These are phyloP conservation scores for Withania somnifera DNA, from an alignment of 305 asterid genomes.

Conservation along the genomic window DNA sequence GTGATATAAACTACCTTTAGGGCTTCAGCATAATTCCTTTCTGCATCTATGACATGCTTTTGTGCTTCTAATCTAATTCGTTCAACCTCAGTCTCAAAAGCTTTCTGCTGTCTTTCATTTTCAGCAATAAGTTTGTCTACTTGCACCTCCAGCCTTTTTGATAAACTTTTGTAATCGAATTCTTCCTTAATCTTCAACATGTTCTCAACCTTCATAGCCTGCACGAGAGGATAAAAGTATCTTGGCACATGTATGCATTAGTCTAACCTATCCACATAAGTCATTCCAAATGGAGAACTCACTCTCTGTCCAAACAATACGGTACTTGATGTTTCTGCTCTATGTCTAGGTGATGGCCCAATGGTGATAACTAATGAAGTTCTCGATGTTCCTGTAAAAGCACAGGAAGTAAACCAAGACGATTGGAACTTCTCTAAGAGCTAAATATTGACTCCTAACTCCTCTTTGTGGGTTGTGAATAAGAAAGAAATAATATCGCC, in stretches of 20 bases:
- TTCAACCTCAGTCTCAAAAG: slow-evolving; percentile 74
- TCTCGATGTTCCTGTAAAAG: slow-evolving; percentile 86
- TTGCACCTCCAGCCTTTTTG: slow-evolving; percentile 82
- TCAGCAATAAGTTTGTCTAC: slow-evolving; percentile 80
- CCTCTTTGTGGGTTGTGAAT: not conserved
- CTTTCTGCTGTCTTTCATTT: slow-evolving; percentile 82
- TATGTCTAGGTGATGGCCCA: slow-evolving; percentile 99
- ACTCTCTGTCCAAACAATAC: slow-evolving; percentile 98
- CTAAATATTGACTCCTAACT: not conserved
- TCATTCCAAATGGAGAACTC: slow-evolving; percentile 19
- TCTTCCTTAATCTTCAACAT: slow-evolving; percentile 99
- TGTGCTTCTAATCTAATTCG: slow-evolving; percentile 82
- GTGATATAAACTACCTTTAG: slow-evolving; percentile 48
- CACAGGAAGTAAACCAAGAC: slow-evolving; percentile 18
- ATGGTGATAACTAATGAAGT: slow-evolving; percentile 86
- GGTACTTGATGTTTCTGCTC: slow-evolving; percentile 96
- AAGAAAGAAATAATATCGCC: not conserved
- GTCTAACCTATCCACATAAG: not conserved
- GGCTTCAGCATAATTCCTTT: slow-evolving; percentile 63
- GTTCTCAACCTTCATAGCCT: slow-evolving; percentile 99
- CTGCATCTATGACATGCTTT: slow-evolving; percentile 64
- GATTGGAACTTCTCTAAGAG: slow-evolving; percentile 9
- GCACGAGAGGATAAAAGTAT: slow-evolving; percentile 11
- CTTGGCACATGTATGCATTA: not conserved
- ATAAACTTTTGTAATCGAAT: slow-evolving; percentile 87